Evolutionary conservation across 169 alveolate species (phyloP).

Genomic region (Plasmodium coatneyi): DNA sequence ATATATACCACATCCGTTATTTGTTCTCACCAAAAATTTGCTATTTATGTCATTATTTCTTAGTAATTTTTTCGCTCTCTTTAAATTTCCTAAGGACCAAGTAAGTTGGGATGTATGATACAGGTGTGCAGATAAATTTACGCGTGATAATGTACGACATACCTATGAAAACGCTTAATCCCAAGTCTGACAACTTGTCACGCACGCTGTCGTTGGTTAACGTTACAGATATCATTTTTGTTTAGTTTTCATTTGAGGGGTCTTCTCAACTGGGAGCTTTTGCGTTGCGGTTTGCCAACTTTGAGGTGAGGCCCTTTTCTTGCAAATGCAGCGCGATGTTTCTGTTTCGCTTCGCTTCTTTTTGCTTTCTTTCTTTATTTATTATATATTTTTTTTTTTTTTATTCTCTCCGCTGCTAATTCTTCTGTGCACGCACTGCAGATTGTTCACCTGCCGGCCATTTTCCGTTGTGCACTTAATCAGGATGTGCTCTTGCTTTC

Average conservation of each 20-base stretch:
- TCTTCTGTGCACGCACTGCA: not conserved
- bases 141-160: not conserved
- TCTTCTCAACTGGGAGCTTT: not conserved
- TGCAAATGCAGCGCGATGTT: not conserved
- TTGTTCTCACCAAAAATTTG: slow-evolving; percentile 50
- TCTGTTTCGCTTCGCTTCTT: not conserved
- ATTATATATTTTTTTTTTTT: not conserved
- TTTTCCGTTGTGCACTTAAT: not conserved
- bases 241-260: not conserved
- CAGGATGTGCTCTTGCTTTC: not conserved
- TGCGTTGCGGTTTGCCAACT: not conserved
- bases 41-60: slow-evolving; percentile 60
- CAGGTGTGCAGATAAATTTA: not conserved
- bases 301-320: not conserved
- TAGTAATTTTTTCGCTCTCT: slow-evolving; percentile 56
- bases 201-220: slow-evolving; percentile 41
- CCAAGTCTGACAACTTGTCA: slow-evolving; percentile 67
- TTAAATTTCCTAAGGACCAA: slow-evolving; percentile 40
- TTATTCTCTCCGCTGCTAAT: not conserved
- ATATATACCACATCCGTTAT: not conserved
- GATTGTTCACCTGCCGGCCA: not conserved
- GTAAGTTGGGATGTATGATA: not conserved
- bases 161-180: slow-evolving; percentile 66
- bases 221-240: slow-evolving; percentile 57
- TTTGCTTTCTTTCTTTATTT: not conserved